Conservation (phyloP, 345 rosid species). For the Salix caprea region DNA sequence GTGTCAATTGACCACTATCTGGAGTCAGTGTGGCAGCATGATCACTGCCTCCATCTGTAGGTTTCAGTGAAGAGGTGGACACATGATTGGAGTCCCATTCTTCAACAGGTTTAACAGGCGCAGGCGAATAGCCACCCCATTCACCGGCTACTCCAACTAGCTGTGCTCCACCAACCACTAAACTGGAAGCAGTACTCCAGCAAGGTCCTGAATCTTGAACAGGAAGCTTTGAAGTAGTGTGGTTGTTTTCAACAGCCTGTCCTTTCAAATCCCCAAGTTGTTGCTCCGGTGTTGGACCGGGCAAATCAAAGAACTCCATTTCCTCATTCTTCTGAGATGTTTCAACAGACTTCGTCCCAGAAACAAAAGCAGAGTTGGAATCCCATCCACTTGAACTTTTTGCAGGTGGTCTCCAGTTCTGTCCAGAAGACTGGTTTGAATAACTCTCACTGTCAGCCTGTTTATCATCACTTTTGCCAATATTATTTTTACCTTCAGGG, state of each 20-base stretch:
- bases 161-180: constrained; percentile 50
- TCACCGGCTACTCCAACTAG: constrained; percentile 53
- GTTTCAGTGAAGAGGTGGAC: constrained; percentile 50
- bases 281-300: constrained; percentile 44
- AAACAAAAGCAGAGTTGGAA: constrained; percentile 31
- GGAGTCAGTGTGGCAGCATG: constrained; percentile 61
- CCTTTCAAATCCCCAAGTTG: constrained; percentile 40
- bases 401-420: constrained; percentile 37
- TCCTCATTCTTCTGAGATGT: constrained; percentile 40
- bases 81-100: constrained; percentile 48
- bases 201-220: constrained; percentile 62
- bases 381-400: constrained; percentile 28
- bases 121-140: constrained; percentile 44
- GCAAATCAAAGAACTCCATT: constrained; percentile 44
- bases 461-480: constrained; percentile 23
- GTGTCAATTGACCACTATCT: constrained; percentile 45
- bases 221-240: constrained; percentile 41
- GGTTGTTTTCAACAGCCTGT: constrained; percentile 45
- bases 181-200: constrained; percentile 68
- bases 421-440: constrained; percentile 41
- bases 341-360: constrained; percentile 40
- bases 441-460: constrained; percentile 35
- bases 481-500: constrained; percentile 15
- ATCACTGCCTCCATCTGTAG: constrained; percentile 36
- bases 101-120: constrained; percentile 36